Evolutionary conservation across 2,329 filamentous ascomycete genomes (phyloP), one percentile per base, ranked within the genome.

Genomic region (Monosporascus sp.): DNA sequence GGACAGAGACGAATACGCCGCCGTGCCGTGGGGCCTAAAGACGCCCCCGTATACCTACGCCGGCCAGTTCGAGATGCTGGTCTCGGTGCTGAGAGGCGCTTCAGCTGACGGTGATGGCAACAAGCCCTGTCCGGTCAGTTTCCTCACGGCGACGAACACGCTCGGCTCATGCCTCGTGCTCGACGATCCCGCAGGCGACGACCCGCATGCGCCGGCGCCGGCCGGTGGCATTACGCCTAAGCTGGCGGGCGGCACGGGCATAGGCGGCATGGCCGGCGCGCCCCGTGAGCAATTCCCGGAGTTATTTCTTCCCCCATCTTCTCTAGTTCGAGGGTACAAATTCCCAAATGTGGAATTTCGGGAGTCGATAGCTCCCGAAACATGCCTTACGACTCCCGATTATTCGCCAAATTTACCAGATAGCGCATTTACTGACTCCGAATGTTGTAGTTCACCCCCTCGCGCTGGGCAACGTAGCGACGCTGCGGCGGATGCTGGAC

Each of bases 371-470:
- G n/a, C n/a, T n/a, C n/a, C n/a, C n/a, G n/a, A n/a, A n/a, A n/a
- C n/a, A n/a, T n/a, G n/a, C n/a, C n/a, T n/a, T n/a, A n/a, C n/a
- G n/a, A n/a, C n/a, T n/a, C n/a, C n/a, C n/a, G n/a, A n/a, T n/a
- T n/a, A n/a, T n/a, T n/a, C n/a, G n/a, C n/a, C n/a, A n/a, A n/a
- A n/a, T n/a, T n/a, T n/a, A n/a, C n/a, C n/a, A n/a, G n/a, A n/a
- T n/a, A n/a, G n/a, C n/a, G n/a, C n/a, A n/a, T n/a, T n/a, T n/a
- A n/a, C n/a, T n/a, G n/a, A n/a, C n/a, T n/a, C n/a, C n/a, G n/a
- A n/a, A n/a, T n/a, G n/a, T n/a, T n/a, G n/a, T n/a, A n/a, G n/a
- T 93, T 44, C 89, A 92, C 68, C 84, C 87, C 0, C 71, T 93
- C 0, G 85, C 88, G 0, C 68, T 93, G 31, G 89, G 89, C 0